A percentile compares a stretch with the other conserved stretches of the same genome.
Conservation (phyloP, 768 basidiomycete genomes). For the Tricholoma bakamatsutake region DNA sequence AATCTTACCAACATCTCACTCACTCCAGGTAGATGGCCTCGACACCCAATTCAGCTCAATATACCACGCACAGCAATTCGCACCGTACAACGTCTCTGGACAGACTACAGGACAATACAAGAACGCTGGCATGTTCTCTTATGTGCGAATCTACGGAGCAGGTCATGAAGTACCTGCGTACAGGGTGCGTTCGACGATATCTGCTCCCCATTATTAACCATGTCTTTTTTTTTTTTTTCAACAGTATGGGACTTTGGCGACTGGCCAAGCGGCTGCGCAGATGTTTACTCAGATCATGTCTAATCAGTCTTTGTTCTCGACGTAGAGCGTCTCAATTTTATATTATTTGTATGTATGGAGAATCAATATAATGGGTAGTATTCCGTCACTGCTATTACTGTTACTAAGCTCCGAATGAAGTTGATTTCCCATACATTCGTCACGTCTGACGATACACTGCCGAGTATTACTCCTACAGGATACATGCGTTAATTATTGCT, state of each 20-base stretch:
- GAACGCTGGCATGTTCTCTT: conserved; percentile 53
- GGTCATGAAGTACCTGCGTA: conserved; percentile 47
- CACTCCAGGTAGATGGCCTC: conserved; percentile 36
- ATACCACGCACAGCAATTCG: conserved; percentile 38
- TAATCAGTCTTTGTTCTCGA: conserved; percentile 18
- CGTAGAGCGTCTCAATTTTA: not conserved
- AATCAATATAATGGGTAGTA: too few species aligned
- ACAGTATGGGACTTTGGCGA: conserved; percentile 28
- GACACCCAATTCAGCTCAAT: conserved; percentile 38
- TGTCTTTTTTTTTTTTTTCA: too few species aligned
- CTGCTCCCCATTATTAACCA: too few species aligned
- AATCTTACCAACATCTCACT: not conserved
- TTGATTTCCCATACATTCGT: too few species aligned
- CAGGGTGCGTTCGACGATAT: conserved; percentile 20
- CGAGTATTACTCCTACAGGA: too few species aligned
- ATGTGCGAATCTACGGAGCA: conserved; percentile 44
- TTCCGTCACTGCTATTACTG: too few species aligned
- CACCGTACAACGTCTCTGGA: conserved; percentile 45
- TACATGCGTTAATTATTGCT: too few species aligned
- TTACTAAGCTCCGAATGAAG: too few species aligned
- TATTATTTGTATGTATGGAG: too few species aligned
- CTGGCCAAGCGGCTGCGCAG: conserved; percentile 38
- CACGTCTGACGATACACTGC: too few species aligned
- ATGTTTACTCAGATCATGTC: conserved; percentile 40
- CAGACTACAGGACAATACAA: conserved; percentile 47